A percentile compares a stretch with the other conserved stretches of the same genome.
These are phyloP conservation scores for Graphilbum fragrans DNA, from an alignment of 2,329 filamentous ascomycete genomes.

Conservation along the genomic window DNA sequence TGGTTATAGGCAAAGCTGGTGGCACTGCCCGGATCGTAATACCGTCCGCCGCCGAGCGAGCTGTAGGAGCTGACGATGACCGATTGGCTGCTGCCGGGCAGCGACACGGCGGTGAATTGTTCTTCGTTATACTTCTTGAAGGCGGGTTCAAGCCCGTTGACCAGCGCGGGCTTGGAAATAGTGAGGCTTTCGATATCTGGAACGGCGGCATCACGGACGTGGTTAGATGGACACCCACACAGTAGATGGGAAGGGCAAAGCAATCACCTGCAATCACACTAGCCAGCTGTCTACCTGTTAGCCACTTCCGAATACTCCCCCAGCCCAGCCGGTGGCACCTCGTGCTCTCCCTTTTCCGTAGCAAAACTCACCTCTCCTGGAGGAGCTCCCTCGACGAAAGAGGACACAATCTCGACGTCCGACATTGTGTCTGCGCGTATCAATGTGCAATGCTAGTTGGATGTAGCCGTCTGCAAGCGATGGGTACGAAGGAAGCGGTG, in stretches of 20 bases:
- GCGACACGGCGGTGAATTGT: constrained; percentile 79
- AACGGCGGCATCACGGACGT: background rate
- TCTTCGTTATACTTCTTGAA: constrained; percentile 95
- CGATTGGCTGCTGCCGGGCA: constrained; percentile 72
- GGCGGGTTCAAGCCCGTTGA: constrained; percentile 65
- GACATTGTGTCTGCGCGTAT: constrained; percentile 14
- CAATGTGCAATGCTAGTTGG: constrained; percentile 17
- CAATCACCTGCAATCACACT: constrained; percentile 49
- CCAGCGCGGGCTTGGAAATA: constrained; percentile 51
- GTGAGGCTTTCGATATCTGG: constrained; percentile 85
- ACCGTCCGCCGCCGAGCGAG: constrained; percentile 65
- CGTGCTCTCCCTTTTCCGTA: background rate
- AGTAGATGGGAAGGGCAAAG: constrained; percentile 39
- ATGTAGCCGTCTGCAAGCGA: too few relatives aligned
- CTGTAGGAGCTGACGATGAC: constrained; percentile 85
- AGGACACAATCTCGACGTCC: constrained; percentile 52
- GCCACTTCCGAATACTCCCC: background rate
- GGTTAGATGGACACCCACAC: background rate
- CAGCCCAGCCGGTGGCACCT: background rate
- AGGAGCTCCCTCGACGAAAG: constrained; percentile 87
- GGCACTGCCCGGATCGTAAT: constrained; percentile 81
- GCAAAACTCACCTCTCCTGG: constrained; percentile 72
- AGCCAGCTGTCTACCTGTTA: constrained; percentile 2
- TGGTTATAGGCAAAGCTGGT: constrained; percentile 88
- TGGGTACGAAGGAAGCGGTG: too few relatives aligned